phyloP scores from a whole-genome alignment of 306 rosid species.

The Parietaria judaica region DNA sequence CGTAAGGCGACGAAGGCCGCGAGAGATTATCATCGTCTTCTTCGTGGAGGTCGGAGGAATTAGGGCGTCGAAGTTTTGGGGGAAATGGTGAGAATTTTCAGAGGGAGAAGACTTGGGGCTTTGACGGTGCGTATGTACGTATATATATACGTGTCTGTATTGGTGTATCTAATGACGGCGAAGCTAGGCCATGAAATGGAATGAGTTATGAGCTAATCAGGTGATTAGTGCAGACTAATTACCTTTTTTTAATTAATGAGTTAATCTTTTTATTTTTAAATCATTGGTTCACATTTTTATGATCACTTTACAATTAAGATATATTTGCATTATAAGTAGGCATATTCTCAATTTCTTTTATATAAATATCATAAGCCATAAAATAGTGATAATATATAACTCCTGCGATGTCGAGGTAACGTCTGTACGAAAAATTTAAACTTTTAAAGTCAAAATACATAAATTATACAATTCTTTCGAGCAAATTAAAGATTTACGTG shows the following conservation, averaged over 20 bases:
- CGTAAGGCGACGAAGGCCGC: conserved; percentile 43
- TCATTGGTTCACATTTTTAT: neutral
- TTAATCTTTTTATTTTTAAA: neutral
- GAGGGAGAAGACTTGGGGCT: neutral
- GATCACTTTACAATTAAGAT: too few species aligned
- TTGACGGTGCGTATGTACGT: conserved; percentile 16
- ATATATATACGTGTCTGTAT: conserved; percentile 1
- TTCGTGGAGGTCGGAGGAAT: conserved; percentile 2
- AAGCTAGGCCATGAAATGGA: conserved; percentile 29
- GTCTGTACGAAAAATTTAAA: too few species aligned
- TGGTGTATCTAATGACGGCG: conserved; percentile 16
- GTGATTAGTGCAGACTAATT: neutral
- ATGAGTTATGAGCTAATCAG: neutral
- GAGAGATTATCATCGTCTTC: conserved; percentile 40
- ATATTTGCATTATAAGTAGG: too few species aligned
- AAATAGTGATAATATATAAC: too few species aligned
- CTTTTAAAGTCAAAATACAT: too few species aligned
- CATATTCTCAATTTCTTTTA: too few species aligned
- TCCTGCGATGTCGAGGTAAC: too few species aligned
- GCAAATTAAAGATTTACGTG: too few species aligned
- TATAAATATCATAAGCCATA: too few species aligned
- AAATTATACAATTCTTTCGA: too few species aligned
- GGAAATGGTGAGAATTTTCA: neutral
- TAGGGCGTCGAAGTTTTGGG: neutral
- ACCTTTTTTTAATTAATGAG: neutral